Conservation (phyloP, 2,329 filamentous ascomycete species). For the Aspergillus sp. region DNA sequence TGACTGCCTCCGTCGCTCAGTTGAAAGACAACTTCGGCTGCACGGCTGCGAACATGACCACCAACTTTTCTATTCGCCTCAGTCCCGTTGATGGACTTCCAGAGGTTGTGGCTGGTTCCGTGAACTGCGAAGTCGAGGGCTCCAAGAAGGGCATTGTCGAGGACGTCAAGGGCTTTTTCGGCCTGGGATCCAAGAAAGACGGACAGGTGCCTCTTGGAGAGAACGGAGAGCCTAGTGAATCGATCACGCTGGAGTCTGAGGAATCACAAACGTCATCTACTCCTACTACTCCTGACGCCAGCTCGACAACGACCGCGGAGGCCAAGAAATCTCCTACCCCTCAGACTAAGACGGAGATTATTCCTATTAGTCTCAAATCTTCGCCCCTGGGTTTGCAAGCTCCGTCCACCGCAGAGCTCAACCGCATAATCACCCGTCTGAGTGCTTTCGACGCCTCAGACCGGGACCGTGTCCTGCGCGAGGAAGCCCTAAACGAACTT, state of each 20-base stretch:
- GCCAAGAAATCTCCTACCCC: conserved; percentile 26
- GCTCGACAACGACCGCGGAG: conserved; percentile 42
- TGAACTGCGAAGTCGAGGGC: conserved; percentile 76
- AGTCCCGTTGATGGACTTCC: conserved; percentile 68
- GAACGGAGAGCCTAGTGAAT: conserved; percentile 44
- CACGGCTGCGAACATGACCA: conserved; percentile 64
- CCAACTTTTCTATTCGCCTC: conserved; percentile 70
- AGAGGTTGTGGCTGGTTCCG: conserved; percentile 63
- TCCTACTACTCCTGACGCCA: conserved; percentile 38
- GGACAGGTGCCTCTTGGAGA: conserved; percentile 65
- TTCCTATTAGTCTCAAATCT: conserved; percentile 45
- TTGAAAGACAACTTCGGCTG: conserved; percentile 75
- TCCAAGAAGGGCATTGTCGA: conserved; percentile 79
- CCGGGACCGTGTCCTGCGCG: conserved; percentile 62
- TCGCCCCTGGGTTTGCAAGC: conserved; percentile 38
- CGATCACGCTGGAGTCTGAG: conserved; percentile 40
- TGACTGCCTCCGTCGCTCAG: conserved; percentile 72
- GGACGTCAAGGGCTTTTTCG: conserved; percentile 91
- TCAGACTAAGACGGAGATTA: conserved; percentile 44
- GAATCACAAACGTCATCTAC: conserved; percentile 37
- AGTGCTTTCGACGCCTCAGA: conserved; percentile 82
- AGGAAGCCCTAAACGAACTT: conserved; percentile 86
- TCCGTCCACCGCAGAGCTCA: conserved; percentile 28
- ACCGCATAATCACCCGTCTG: conserved; percentile 61
- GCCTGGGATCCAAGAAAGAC: conserved; percentile 84